These are phyloP conservation scores for Kodamaea kakaduensis DNA, from an alignment of 805 yeast genomes.

Conservation along the genomic window DNA sequence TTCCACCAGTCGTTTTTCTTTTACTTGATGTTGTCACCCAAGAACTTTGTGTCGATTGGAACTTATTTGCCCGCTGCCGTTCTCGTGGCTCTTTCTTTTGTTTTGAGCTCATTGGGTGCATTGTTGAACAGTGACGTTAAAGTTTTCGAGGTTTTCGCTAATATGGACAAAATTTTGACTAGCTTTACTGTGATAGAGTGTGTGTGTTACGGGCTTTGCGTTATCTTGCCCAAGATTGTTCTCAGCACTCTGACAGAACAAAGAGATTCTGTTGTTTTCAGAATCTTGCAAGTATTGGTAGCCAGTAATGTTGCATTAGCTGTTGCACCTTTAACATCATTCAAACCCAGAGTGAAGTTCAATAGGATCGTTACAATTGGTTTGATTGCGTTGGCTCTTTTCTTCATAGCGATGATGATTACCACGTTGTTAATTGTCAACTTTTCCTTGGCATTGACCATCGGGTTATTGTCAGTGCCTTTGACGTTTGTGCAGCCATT, in stretches of 20 bases:
- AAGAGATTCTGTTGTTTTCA: conserved; percentile 13
- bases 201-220: conserved; percentile 20
- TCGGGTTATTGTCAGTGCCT: conserved; percentile 75
- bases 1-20: conserved; percentile 97
- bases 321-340: conserved; percentile 10
- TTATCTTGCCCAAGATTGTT: conserved; percentile 24
- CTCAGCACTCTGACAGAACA: conserved; percentile 8
- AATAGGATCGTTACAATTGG: conserved; percentile 22
- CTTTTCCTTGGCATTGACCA: conserved; percentile 70
- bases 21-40: conserved; percentile 75
- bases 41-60: conserved; percentile 84
- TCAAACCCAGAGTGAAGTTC: conserved; percentile 12
- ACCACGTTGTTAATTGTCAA: conserved; percentile 76
- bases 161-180: conserved; percentile 22
- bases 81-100: conserved; percentile 62
- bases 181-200: conserved; percentile 28
- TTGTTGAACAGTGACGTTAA: conserved; percentile 43
- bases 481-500: conserved; percentile 54
- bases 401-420: conserved; percentile 59
- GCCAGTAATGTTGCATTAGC: conserved; percentile 14
- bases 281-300: conserved; percentile 18
- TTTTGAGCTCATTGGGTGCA: conserved; percentile 61
- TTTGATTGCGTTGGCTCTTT: conserved; percentile 46
- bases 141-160: conserved; percentile 17
- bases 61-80: conserved; percentile 87